Base-by-base conservation (phyloP, 306 rosid genomes). In the Rosa lucieae region DNA sequence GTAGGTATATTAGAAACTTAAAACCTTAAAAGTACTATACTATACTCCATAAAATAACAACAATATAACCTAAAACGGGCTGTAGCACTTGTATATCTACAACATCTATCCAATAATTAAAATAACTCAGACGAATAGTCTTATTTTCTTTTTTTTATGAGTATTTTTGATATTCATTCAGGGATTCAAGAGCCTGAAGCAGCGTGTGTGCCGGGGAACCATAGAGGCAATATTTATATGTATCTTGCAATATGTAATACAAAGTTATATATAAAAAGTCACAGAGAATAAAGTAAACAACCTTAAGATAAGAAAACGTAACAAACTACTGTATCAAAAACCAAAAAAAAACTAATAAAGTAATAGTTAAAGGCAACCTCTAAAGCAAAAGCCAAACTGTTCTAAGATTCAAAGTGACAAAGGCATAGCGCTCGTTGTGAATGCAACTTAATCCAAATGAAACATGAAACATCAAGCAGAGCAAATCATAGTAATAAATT, bases 281-380 rank as follows among this genome's bases (percentile, higher is more conserved):
- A 59, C 43, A 59, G 53, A 23, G 69, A 46, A 43, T 23, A 40
- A 55, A n/a, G 51, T 39, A 74, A 74, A 75, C 56, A 21, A 29
- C 55, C 67, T 56, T 15, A 21, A 56, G 68, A 8, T 21, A 21
- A 74, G 51, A 55, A 55, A 47, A 11, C 37, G 52, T 48, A 48
- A 15, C 37, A 32, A 2, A 2, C 37, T 32, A 32, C 37, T 32
- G 37, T 32, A 32, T 32, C 37, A 32, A 32, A 32, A 29, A 29
- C 32, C 32, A 29, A 29, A 29, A 29, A 47, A 48, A 56, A 23
- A 6, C 15, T 3, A 55, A 74, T 52, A 17, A 73, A 52, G 18
- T 35, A 74, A 39, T n/a, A 29, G 39, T 23, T n/a, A 73, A 55
- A 44, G 39, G 49, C 68, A 3, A 42, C 42, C 40, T 58, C 69